Evolutionary conservation across 1,139 yeast genomes (phyloP), one percentile per base, ranked within the genome.

Genomic region (Candida sanyaensis): DNA sequence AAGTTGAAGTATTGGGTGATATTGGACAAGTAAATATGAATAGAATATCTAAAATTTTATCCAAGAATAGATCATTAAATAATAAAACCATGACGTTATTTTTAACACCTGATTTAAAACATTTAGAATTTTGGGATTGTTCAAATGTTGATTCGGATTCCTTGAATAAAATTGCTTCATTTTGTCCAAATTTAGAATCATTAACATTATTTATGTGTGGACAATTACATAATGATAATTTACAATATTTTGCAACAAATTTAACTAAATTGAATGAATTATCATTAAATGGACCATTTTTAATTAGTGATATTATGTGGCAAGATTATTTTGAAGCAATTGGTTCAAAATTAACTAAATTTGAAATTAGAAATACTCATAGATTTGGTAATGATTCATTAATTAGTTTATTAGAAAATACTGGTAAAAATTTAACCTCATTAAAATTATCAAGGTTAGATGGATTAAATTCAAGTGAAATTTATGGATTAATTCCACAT

Each of bases 151-250:
- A 81, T 31, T 76, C 79, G 37, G n/a, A 81, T 53, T 80, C 95
- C 0, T 77, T 86, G 50, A 78, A 80, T 55, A 77, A 83, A 55
- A 82, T 93, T 39, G 92, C 92, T 0, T 76, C 96, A 0, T 87
- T 70, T 62, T 88, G 97, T 55, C 97, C 97, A 0, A 74, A 84
- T 36, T 54, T 93, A 4, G 84, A 80, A 55, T 68, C 75, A 2
- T 66, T 93, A 37, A 86, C 86, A 0, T 70, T 93, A 42, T 83
- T 83, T 51, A 92, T 91, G 97, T 93, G 98, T 70, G 99, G 99
- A 3, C 95, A 88, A 57, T 69, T 93, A 36, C 91, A 86, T 57
- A 88, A 88, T 62, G 91, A 86, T 55, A 86, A 88, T 50, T 64
- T 93, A 50, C 62, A 72, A 23, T 86, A 88, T 60, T 81, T 78